Base-by-base conservation (phyloP, 2,329 filamentous ascomycete species). In the Clonostachys chloroleuca region DNA sequence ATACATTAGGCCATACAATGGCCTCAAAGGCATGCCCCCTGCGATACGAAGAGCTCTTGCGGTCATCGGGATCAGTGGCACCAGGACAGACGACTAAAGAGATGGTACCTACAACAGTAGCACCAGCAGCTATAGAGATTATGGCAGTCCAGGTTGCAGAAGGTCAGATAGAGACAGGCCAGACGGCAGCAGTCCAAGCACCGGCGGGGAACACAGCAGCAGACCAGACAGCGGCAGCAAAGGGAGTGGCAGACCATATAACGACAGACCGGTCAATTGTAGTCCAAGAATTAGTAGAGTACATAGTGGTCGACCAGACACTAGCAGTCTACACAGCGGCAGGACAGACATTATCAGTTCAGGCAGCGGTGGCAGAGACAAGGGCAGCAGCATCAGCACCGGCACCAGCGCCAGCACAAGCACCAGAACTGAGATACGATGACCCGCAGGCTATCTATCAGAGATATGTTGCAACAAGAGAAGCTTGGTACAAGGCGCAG, bases 401-500 rank as follows among this genome's bases (percentile, higher is more conserved):
- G 13, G 5, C 7, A 13, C 5, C 35, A 37, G 35, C 13, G 16
- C 16, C 6, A 20, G 6, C 6, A 20, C 20, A 20, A 5, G 20
- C 20, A 20, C 20, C 20, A 6, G 5, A 1, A 20, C 6, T 20
- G 6, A 20, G 35, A 37, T 47, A 51, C 37, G 39, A 53, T 43
- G 42, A 47, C 40, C 50, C 50, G 30, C 34, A 30, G 17, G 49
- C 52, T 41, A 56, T 56, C 35, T 55, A 56, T 47, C 36, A 50
- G 18, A 42, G 51, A 51, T 58, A 56, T 47, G 20, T 52, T 44
- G 35, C 40, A 12, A 47, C 49, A 51, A 54, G 48, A 49, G 37
- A 51, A 13, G 47, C 48, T 44, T 58, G 47, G 51, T 56, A 56
- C 35, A 44, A 47, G 12, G 36, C 41, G 14, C 52, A 52, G 46